Evolutionary conservation across 2,329 filamentous ascomycete genomes (phyloP), one percentile per base, ranked within the genome.

Genomic region (Lasiodiplodia citricola): DNA sequence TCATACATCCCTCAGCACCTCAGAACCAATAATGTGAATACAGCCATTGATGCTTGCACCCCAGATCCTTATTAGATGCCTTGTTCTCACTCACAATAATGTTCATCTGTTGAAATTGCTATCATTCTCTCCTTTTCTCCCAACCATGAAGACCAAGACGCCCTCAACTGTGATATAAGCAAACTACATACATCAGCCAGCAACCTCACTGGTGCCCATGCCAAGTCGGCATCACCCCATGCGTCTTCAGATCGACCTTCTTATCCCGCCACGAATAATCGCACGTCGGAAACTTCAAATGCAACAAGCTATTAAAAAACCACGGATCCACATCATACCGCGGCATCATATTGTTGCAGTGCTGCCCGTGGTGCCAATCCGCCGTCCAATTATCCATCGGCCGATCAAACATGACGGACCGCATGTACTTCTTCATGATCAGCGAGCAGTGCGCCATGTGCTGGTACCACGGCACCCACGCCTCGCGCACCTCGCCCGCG

Each of bases 1-100:
- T 35, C 31, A 35, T 35, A 35, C 7, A 0, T 10, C 31, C 31
- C 10, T 35, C 1, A 35, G 31, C 8, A 35, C 31, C 8, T 35
- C 31, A 35, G 31, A 35, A 10, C 31, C 31, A 8, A 35, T 8
- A 2, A 2, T 35, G 31, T 35, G 8, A 35, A 35, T 1, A 35
- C 8, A 0, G 7, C 2, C 2, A 2, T 10, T 10, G 7, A 35
- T 1, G 8, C 2, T 35, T 2, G 8, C 1, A 35, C 8, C 31
- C 8, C 8, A 3, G 8, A 35, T 35, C 31, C 2, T 35, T 2
- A 8, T 35, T 35, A 10, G 7, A 35, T 35, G 2, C 8, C 10
- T 3, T 41, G 37, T 41, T 41, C 11, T 14, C 16, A 2, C 37
- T 35, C 31, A 8, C 31, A 1, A 10, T 35, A 35, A 1, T 10